These are phyloP conservation scores for Fusarium nanum DNA, from an alignment of 2,329 filamentous ascomycete species.

Conservation along the genomic window DNA sequence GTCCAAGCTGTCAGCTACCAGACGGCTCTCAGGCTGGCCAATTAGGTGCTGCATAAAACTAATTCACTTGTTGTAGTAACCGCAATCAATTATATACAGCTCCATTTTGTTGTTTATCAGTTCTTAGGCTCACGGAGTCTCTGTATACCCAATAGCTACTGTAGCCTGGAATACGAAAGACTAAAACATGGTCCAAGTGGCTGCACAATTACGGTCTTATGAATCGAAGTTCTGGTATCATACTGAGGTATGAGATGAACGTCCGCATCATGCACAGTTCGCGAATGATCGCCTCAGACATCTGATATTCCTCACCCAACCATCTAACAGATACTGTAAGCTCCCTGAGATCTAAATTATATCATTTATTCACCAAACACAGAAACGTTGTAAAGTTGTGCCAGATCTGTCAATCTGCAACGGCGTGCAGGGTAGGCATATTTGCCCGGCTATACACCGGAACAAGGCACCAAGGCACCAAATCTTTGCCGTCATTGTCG, in stretches of 20 bases:
- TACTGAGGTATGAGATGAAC: background rate
- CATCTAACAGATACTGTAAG: background rate
- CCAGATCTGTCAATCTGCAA: background rate
- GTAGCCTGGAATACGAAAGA: background rate
- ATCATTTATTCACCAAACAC: background rate
- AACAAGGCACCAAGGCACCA: conserved; percentile 40
- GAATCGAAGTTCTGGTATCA: background rate
- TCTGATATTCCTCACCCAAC: too few relatives aligned
- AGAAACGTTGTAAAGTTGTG: background rate
- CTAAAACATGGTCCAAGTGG: background rate
- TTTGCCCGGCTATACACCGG: conserved; percentile 36
- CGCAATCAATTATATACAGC: too few relatives aligned
- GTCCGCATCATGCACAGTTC: background rate
- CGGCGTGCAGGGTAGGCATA: background rate
- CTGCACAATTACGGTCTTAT: background rate
- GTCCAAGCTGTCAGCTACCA: background rate
- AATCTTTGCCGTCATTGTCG: conserved; percentile 32
- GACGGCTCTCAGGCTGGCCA: background rate
- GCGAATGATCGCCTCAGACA: background rate
- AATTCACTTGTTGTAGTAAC: background rate
- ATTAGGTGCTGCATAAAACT: background rate
- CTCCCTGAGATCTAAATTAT: background rate
- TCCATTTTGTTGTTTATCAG: too few relatives aligned
- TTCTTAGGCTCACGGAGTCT: background rate
- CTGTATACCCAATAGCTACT: background rate